phyloP scores from a whole-genome alignment of 2,329 filamentous ascomycete genomes.

The Elsinoe arachidis region DNA sequence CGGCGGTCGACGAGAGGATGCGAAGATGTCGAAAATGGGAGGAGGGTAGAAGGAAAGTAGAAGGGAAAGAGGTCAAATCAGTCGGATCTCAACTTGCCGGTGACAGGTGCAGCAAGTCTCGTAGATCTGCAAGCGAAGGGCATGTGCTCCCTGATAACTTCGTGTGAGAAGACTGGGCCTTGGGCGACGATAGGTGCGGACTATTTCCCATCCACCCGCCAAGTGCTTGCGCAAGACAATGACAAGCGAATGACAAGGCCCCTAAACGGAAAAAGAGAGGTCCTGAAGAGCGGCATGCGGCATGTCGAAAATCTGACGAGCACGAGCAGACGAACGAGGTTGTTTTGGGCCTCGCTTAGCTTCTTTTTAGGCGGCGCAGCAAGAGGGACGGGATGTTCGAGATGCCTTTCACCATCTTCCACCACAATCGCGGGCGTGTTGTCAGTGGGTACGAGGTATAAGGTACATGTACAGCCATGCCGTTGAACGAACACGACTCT shows the following conservation, averaged over 20 bases:
- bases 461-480: neutral
- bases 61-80: neutral
- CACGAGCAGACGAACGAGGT: neutral
- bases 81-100: conserved; percentile 11
- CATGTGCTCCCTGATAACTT: no score
- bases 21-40: neutral
- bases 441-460: neutral
- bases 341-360: neutral
- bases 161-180: neutral
- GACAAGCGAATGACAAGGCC: conserved; percentile 8
- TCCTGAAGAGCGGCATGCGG: neutral
- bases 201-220: neutral
- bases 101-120: neutral
- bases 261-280: neutral
- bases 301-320: neutral
- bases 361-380: no score
- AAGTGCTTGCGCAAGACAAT: neutral
- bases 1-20: neutral
- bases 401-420: no score
- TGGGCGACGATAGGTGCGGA: neutral
- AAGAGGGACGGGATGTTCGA: no score
- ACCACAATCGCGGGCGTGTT: neutral
- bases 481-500: neutral
- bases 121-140: no score
- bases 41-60: conserved; percentile 10